phyloP scores from a whole-genome alignment of 306 rosid genomes.

The Prunus dulcis region DNA sequence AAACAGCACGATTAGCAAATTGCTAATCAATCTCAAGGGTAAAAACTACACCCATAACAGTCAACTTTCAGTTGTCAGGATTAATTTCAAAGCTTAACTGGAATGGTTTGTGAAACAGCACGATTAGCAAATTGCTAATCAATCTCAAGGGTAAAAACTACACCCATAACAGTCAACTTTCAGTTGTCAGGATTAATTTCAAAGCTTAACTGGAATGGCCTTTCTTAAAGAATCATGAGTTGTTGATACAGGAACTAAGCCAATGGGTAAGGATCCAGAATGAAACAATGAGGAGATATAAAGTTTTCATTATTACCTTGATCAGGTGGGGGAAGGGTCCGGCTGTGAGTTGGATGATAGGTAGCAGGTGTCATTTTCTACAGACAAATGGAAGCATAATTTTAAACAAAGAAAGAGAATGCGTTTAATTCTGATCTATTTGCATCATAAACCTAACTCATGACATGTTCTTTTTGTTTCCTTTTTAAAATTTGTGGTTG shows the following conservation, averaged over 20 bases:
- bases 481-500: not conserved
- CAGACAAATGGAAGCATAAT: slow-evolving; percentile 20
- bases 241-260: not conserved
- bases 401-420: slow-evolving; percentile 10
- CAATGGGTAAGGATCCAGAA: not conserved
- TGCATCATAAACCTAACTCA: not conserved
- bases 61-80: not conserved
- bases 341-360: slow-evolving; percentile 79
- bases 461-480: not conserved
- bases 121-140: not conserved
- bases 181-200: not conserved
- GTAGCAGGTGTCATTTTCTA: slow-evolving; percentile 72
- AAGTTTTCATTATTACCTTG: slow-evolving; percentile 53
- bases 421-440: not conserved
- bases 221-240: not conserved
- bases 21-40: not conserved
- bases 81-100: too few species aligned
- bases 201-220: not conserved
- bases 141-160: not conserved
- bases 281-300: not conserved
- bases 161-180: not conserved
- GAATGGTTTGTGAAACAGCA: not conserved
- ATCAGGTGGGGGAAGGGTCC: slow-evolving; percentile 83
- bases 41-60: not conserved
- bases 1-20: not conserved